These are phyloP conservation scores for Schwanniomyces pseudopolymorphus DNA, from an alignment of 805 yeast genomes.

Conservation along the genomic window DNA sequence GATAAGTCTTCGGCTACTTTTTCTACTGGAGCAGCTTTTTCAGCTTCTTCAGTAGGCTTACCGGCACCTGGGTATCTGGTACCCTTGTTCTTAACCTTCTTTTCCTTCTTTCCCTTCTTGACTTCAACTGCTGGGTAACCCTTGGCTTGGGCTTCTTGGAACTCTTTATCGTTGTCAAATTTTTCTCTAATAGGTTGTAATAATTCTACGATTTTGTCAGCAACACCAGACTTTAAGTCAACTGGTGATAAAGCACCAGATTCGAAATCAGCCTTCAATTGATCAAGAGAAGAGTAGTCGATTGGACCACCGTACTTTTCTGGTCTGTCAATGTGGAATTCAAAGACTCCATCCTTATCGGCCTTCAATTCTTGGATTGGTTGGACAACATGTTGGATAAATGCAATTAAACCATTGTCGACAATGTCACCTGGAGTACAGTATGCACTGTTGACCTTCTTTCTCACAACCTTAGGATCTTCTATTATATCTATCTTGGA, in stretches of 20 bases:
- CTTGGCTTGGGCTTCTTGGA: constrained; percentile 66
- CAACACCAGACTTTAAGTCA: constrained; percentile 89
- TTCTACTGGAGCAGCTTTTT: constrained; percentile 15
- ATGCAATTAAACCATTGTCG: constrained; percentile 87
- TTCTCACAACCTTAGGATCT: constrained; percentile 81
- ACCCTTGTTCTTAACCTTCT: constrained; percentile 85
- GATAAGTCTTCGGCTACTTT: constrained; percentile 38
- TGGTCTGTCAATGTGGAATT: constrained; percentile 81
- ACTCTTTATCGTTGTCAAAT: constrained; percentile 60
- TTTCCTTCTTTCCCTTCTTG: constrained; percentile 63
- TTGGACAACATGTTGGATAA: constrained; percentile 76
- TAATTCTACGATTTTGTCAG: constrained; percentile 77
- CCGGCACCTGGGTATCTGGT: constrained; percentile 76
- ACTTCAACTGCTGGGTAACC: constrained; percentile 82
- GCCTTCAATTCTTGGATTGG: constrained; percentile 81
- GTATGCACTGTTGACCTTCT: constrained; percentile 88
- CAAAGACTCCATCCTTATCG: constrained; percentile 53
- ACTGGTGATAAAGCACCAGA: constrained; percentile 82
- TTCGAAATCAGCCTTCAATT: constrained; percentile 69
- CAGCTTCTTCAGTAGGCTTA: constrained; percentile 16
- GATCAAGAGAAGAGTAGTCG: constrained; percentile 63
- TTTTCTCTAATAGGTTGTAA: constrained; percentile 83
- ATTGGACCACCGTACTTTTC: constrained; percentile 97
- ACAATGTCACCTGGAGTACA: constrained; percentile 92
- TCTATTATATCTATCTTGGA: constrained; percentile 93